Conservation (phyloP, 768 basidiomycete genomes). For the Ephemerocybe angulata region DNA sequence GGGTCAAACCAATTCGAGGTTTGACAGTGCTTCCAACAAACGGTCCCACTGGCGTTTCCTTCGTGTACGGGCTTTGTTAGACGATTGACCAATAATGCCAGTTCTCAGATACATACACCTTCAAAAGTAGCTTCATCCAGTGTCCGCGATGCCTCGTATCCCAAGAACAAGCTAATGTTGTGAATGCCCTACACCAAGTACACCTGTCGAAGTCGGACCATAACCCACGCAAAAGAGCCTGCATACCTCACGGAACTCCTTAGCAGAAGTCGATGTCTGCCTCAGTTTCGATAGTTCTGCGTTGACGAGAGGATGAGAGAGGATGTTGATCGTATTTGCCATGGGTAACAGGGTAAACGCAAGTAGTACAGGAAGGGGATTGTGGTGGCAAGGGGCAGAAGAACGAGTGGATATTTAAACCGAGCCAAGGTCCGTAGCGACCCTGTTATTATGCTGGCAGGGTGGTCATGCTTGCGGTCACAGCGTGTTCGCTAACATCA, state of each 20-base stretch:
- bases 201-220: neutral
- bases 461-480: neutral
- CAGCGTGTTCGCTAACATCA: neutral
- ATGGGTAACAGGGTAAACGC: constrained; percentile 18
- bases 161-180: constrained; percentile 72
- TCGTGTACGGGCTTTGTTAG: constrained; percentile 9
- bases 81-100: neutral
- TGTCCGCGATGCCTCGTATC: constrained; percentile 75
- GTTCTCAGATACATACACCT: constrained; percentile 46
- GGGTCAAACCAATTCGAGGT: constrained; percentile 78
- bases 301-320: constrained; percentile 72
- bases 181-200: constrained; percentile 57
- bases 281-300: constrained; percentile 71
- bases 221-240: neutral
- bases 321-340: constrained; percentile 40
- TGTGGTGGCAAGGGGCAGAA: neutral
- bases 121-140: constrained; percentile 60
- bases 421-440: neutral
- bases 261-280: constrained; percentile 53
- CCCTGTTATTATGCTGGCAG: neutral
- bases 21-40: constrained; percentile 78
- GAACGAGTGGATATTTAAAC: neutral
- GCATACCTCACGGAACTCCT: constrained; percentile 75
- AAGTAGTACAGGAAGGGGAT: too few relatives aligned
- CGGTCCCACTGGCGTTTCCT: constrained; percentile 76